Conservation (phyloP, 148 eudicot species). For the Nepenthes gracilis region DNA sequence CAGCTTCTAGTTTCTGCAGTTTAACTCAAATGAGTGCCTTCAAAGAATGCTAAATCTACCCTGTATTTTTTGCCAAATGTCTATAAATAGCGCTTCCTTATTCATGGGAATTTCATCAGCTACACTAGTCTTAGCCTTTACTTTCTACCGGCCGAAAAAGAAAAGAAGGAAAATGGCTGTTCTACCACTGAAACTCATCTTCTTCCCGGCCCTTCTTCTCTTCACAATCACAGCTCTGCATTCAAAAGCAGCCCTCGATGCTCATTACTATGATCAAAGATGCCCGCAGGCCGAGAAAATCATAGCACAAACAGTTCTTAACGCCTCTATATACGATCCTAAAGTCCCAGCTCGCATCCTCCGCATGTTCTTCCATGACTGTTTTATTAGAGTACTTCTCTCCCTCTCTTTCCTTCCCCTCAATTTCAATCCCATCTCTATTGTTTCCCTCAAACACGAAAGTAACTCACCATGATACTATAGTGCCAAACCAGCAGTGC, state of each 20-base stretch:
- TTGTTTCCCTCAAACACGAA: too few relatives aligned
- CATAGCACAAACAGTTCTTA: constrained; percentile 30
- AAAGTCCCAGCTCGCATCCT: constrained; percentile 61
- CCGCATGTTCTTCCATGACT: constrained; percentile 71
- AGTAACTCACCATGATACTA: too few relatives aligned
- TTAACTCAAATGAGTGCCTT: constrained; percentile 4
- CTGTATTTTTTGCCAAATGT: not conserved
- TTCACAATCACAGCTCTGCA: constrained; percentile 12
- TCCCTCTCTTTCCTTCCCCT: not conserved
- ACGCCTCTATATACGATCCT: constrained; percentile 40
- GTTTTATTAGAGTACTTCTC: constrained; percentile 43
- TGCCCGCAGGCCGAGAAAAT: constrained; percentile 54
- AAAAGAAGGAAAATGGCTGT: constrained; percentile 18
- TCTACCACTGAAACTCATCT: constrained; percentile 8
- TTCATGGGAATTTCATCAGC: constrained; percentile 9
- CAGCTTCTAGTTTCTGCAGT: too few relatives aligned
- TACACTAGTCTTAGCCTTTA: constrained; percentile 1
- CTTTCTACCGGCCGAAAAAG: not conserved
- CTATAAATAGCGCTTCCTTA: constrained; percentile 15
- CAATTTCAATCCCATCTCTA: too few relatives aligned
- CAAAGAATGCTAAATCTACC: not conserved
- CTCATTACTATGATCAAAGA: constrained; percentile 41
- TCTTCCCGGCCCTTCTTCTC: constrained; percentile 11
- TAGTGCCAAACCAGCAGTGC: too few relatives aligned
- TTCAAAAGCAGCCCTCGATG: constrained; percentile 32